Conservation (phyloP, 306 rosid species). For the Carpinus fangiana region DNA sequence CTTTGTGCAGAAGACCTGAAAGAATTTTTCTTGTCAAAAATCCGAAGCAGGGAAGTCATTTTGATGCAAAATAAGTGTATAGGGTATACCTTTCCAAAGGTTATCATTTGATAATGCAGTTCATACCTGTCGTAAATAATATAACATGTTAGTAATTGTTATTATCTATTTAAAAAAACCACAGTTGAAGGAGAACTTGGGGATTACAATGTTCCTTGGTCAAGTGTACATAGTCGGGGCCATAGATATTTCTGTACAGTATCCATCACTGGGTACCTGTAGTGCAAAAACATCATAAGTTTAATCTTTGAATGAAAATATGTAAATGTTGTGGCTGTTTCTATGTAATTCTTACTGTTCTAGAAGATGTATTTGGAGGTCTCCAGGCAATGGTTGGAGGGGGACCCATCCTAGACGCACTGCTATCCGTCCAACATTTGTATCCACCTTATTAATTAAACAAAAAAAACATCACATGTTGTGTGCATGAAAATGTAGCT, state of each 20-base stretch:
- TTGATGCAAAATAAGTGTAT: not conserved
- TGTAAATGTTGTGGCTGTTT: not conserved
- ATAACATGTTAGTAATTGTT: not conserved
- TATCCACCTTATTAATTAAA: conserved; percentile 53
- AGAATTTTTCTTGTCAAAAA: not conserved
- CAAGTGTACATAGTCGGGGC: conserved; percentile 58
- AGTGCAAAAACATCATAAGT: not conserved
- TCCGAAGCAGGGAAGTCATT: not conserved
- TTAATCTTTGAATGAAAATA: not conserved
- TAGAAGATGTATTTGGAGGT: conserved; percentile 52
- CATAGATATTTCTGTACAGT: conserved; percentile 69
- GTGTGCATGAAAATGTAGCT: not conserved
- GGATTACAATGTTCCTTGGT: conserved; percentile 48
- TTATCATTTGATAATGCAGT: conserved; percentile 77
- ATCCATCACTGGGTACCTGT: conserved; percentile 58
- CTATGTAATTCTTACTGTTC: conserved; percentile 43
- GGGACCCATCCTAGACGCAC: conserved; percentile 92
- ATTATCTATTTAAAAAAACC: not conserved
- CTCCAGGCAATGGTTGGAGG: conserved; percentile 64
- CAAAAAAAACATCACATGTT: not conserved
- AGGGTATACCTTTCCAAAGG: conserved; percentile 71
- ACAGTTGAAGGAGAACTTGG: not conserved
- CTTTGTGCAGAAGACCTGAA: conserved; percentile 73
- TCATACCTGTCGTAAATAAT: conserved; percentile 48
- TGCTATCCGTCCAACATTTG: conserved; percentile 77